Base-by-base conservation (phyloP, 2,329 filamentous ascomycete genomes). In the Epichloe coenophiala region DNA sequence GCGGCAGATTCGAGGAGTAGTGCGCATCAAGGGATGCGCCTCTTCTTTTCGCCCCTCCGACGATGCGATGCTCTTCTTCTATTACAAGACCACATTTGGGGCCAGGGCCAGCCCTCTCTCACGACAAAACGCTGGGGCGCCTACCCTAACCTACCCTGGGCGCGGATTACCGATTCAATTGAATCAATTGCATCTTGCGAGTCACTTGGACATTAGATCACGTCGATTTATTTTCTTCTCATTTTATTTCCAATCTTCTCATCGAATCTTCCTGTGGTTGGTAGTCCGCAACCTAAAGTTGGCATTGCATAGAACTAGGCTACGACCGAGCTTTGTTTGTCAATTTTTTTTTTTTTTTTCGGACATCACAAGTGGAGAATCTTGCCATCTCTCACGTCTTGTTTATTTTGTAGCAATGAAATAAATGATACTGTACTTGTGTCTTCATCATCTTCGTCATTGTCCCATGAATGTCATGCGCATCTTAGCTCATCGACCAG, bases 1-100 rank as follows among this genome's bases (percentile, higher is more conserved):
- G 78, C 46, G 78, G 76, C 54, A 77, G 75, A 54, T 89, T 78
- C 62, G 83, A 87, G 63, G 85, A 88, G 63, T 84, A 74, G 59
- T 19, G 12, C 17, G 36, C 12, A 13, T 13, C 1, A n/a, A n/a
- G n/a, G n/a, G 13, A 38, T 5, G 5, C 5, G 13, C 36, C 12
- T 9, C 8, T 31, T 31, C 8, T 11, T 31, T 13, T 13, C 7
- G 13, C 11, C 6, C 46, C 21, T 43, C 21, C 23, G 19, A 43
- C 12, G 7, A 33, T 17, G n/a, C n/a, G n/a, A n/a, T n/a, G n/a
- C n/a, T 15, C 5, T 5, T 19, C 21, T 27, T 27, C 41, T 8
- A 0, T 27, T 17, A 19, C 40, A 40, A 36, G 37, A 40, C 19
- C 23, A 27, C 46, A 39, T 44, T 27, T n/a, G 35, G 37, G 38